Evolutionary conservation across 2,329 filamentous ascomycete species (phyloP).

Genomic region (Alternaria metachromatica): DNA sequence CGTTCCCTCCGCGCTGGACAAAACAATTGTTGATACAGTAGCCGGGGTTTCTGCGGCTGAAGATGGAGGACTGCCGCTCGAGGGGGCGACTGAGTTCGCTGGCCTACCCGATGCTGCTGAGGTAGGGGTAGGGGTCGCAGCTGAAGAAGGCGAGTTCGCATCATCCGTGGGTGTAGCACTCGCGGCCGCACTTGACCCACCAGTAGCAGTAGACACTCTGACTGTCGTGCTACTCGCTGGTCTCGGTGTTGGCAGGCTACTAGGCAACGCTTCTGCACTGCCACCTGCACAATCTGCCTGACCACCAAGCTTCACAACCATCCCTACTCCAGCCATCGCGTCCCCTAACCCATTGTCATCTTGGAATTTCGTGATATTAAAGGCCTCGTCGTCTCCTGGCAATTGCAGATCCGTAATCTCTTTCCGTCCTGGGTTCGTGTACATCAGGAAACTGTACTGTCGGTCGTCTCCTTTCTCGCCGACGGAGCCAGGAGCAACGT

Average conservation of each 20-base stretch:
- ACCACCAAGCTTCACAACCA: slow-evolving; percentile 44
- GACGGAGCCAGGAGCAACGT: slow-evolving; percentile 41
- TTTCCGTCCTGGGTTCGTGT: slow-evolving; percentile 31
- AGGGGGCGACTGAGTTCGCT: not conserved
- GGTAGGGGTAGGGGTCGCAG: not conserved
- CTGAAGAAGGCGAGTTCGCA: not conserved
- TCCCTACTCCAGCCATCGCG: slow-evolving; percentile 38
- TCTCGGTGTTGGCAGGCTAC: slow-evolving; percentile 8
- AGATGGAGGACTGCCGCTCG: not conserved
- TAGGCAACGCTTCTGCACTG: slow-evolving; percentile 9
- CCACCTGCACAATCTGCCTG: slow-evolving; percentile 22
- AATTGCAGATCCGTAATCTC: slow-evolving; percentile 31
- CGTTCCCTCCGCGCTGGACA: slow-evolving; percentile 2
- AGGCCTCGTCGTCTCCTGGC: slow-evolving; percentile 32
- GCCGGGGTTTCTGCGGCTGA: not conserved
- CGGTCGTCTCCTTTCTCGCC: slow-evolving; percentile 39
- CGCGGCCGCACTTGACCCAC: not conserved
- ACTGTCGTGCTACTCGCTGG: not conserved
- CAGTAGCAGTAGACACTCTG: not conserved
- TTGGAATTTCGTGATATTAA: slow-evolving; percentile 40
- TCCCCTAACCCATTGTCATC: slow-evolving; percentile 37
- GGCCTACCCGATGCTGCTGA: not conserved
- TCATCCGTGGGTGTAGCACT: not conserved
- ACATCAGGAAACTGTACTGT: slow-evolving; percentile 45
- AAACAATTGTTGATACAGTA: slow-evolving; percentile 4